These are phyloP conservation scores for Lasiodiplodia citricola DNA, from an alignment of 2,329 filamentous ascomycete species.

Conservation along the genomic window DNA sequence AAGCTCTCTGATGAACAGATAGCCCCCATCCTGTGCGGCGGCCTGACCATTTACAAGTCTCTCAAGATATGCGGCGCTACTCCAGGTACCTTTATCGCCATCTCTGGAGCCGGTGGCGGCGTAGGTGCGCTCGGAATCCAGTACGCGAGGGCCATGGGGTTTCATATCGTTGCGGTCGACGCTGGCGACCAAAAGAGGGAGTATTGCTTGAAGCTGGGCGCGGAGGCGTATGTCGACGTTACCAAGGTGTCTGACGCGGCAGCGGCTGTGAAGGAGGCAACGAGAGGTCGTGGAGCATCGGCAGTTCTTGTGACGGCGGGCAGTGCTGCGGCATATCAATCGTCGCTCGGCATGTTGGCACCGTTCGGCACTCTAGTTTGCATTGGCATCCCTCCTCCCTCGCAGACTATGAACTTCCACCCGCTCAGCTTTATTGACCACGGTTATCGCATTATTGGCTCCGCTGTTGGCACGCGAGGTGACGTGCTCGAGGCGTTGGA, in stretches of 20 bases:
- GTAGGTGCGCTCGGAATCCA: conserved; percentile 65
- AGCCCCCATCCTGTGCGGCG: conserved; percentile 51
- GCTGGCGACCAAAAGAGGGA: conserved; percentile 49
- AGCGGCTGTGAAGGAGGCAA: conserved; percentile 41
- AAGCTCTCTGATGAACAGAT: conserved; percentile 43
- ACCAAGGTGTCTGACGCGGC: conserved; percentile 39
- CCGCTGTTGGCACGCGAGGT: conserved; percentile 50
- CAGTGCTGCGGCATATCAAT: conserved; percentile 41
- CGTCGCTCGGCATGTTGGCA: conserved; percentile 36
- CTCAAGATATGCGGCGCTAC: conserved; percentile 57
- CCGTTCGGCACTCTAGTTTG: conserved; percentile 39
- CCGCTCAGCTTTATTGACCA: conserved; percentile 21
- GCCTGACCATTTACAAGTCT: conserved; percentile 63
- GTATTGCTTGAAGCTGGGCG: conserved; percentile 57
- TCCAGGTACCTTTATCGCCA: conserved; percentile 61
- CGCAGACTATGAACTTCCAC: conserved; percentile 21
- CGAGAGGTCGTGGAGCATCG: conserved; percentile 32
- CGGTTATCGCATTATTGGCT: conserved; percentile 47
- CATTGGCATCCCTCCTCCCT: conserved; percentile 36
- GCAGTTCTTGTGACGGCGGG: conserved; percentile 24
- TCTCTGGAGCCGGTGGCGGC: conserved; percentile 60
- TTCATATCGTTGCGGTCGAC: conserved; percentile 62
- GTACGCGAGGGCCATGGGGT: conserved; percentile 50
- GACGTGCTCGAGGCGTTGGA: conserved; percentile 50
- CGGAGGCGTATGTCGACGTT: conserved; percentile 60